Evolutionary conservation across 2,329 filamentous ascomycete species (phyloP), one percentile per base, ranked within the genome.

Genomic region (Epichloe elymi): DNA sequence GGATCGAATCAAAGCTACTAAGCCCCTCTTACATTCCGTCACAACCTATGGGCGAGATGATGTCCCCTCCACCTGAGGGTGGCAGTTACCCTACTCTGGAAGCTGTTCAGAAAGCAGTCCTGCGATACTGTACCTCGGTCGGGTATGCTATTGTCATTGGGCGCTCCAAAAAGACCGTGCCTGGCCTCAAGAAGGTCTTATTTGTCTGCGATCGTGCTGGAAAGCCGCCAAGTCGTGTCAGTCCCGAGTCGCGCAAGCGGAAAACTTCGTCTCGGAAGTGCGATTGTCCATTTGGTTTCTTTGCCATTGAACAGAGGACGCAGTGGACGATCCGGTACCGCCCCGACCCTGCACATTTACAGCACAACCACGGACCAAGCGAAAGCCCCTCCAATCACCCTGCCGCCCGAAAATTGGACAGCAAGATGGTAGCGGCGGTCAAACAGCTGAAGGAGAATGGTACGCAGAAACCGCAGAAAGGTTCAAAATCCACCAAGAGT

Each of bases 121-220:
- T 83, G 52, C 69, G 73, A n/a, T 83, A 83, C 60, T 83, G 80
- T 59, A 81, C 80, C 0, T 81, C 79, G 15, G 80, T 83, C 42
- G 80, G 80, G 45, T 84, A 83, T 62, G 80, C 80, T 7, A 81
- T 83, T 48, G 80, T 84, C 54, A 84, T 84, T 61, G 80, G 80
- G 2, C 71, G 80, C 37, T 83, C 80, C 0, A 84, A 84, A 62
- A 83, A 83, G 67, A 82, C 79, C 1, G 80, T 83, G 1, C 77
- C 80, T 6, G 80, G 80, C 1, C 59, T 84, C 55, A 84, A 83
- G 61, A 84, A 84, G 63, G 80, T 84, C 14, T 69, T 84, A 11
- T 80, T 84, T 54, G 80, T 83, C 17, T 84, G 80, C 59, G 80
- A 84, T 59, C 74, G 80, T 51, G 80, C 80, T 3, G 80, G 80